Conservation (phyloP, 2,329 filamentous ascomycete genomes). For the Colletotrichum sojae region DNA sequence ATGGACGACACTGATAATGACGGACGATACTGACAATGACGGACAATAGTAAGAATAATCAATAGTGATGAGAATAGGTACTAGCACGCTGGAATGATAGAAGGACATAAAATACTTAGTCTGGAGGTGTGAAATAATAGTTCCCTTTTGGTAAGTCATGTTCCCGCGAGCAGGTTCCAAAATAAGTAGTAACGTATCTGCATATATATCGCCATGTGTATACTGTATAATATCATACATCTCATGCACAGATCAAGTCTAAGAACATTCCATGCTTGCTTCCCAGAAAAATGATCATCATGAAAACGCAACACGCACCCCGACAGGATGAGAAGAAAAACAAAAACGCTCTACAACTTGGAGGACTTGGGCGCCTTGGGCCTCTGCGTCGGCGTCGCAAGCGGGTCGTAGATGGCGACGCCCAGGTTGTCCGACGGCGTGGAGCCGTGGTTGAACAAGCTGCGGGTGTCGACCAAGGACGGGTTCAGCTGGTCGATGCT, state of each 20-base stretch:
- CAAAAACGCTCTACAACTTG: slow-evolving; percentile 59
- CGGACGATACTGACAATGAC: no score
- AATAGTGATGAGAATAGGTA: no score
- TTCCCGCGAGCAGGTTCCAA: no score
- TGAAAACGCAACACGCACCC: background rate
- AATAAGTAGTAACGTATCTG: background rate
- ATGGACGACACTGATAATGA: no score
- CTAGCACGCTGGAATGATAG: no score
- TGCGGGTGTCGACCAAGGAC: slow-evolving; percentile 83
- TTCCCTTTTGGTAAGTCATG: no score
- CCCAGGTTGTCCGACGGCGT: slow-evolving; percentile 65
- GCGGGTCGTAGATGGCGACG: slow-evolving; percentile 66
- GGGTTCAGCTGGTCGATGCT: slow-evolving; percentile 84
- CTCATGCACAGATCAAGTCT: slow-evolving; percentile 19
- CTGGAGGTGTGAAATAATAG: no score
- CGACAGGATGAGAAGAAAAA: no score
- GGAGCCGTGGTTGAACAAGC: slow-evolving; percentile 69
- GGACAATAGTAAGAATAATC: no score
- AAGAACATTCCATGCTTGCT: slow-evolving; percentile 14
- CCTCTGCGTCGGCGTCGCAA: slow-evolving; percentile 66
- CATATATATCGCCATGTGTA: slow-evolving; percentile 15
- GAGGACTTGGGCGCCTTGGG: slow-evolving; percentile 54
- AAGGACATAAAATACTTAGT: no score
- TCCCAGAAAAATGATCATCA: background rate
- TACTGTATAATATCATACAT: slow-evolving; percentile 33